Evolutionary conservation across 2,329 filamentous ascomycete genomes (phyloP).

Genomic region (Drechslerella dactyloides): DNA sequence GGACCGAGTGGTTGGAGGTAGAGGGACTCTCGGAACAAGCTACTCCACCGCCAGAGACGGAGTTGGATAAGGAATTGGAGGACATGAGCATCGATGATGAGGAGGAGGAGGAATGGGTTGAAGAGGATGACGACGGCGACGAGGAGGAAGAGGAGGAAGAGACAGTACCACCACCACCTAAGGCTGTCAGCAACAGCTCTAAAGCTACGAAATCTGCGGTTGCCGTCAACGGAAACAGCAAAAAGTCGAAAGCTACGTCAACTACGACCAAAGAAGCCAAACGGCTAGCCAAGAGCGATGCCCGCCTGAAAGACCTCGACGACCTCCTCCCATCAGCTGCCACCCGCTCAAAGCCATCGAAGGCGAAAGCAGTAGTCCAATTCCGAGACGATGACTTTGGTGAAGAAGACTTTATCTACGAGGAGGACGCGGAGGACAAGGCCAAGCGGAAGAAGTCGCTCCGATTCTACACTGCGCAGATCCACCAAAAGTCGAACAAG

Average conservation of each 20-base stretch:
- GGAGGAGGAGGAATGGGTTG: constrained; percentile 56
- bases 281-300: constrained; percentile 40
- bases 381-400: constrained; percentile 84
- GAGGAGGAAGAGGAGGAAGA: constrained; percentile 56
- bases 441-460: constrained; percentile 87
- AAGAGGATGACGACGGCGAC: constrained; percentile 56
- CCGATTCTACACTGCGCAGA: constrained; percentile 97
- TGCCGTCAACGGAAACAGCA: constrained; percentile 64
- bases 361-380: constrained; percentile 34
- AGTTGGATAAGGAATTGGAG: constrained; percentile 52
- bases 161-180: not conserved
- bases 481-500: constrained; percentile 91
- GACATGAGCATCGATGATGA: constrained; percentile 57
- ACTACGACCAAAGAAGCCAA: constrained; percentile 57
- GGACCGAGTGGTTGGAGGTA: constrained; percentile 78
- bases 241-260: constrained; percentile 59
- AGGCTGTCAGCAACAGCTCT: constrained; percentile 30
- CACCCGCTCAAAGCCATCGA: constrained; percentile 53
- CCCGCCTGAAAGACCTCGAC: constrained; percentile 42
- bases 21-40: constrained; percentile 67
- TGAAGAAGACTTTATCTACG: constrained; percentile 81
- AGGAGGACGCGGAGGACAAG: constrained; percentile 82
- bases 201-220: constrained; percentile 16
- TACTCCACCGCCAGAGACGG: constrained; percentile 29
- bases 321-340: constrained; percentile 25